Conservation (phyloP, 495 filamentous ascomycete genomes). For the Tuber melanosporum region DNA sequence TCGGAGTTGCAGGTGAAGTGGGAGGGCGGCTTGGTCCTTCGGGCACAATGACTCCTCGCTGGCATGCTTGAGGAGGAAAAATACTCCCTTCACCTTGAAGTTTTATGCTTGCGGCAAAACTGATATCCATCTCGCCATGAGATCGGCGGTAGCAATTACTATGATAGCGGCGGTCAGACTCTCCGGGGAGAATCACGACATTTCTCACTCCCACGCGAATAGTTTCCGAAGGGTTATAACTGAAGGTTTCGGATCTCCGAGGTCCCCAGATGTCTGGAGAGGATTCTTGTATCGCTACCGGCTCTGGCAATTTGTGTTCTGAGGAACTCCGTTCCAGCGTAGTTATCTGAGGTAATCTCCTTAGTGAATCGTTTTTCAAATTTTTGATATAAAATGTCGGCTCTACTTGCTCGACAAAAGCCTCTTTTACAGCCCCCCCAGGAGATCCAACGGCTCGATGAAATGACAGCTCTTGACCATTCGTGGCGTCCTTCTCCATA, state of each 20-base stretch:
- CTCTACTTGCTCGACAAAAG: neutral
- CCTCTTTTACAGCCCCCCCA: neutral
- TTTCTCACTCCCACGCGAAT: neutral
- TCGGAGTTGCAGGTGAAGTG: neutral
- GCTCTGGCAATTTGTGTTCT: neutral
- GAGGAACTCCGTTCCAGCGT: neutral
- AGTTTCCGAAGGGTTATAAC: neutral
- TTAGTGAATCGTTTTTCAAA: neutral
- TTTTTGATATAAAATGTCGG: neutral
- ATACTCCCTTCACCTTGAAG: neutral
- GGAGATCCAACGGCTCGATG: neutral
- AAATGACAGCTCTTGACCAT: neutral
- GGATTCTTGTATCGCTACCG: neutral
- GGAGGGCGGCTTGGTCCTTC: neutral
- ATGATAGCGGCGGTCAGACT: neutral
- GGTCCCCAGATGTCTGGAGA: neutral
- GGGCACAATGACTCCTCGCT: neutral
- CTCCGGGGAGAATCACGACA: neutral
- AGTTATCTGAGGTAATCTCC: neutral
- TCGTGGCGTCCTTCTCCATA: neutral
- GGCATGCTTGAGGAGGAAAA: neutral
- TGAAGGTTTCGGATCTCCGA: neutral
- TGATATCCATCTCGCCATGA: neutral
- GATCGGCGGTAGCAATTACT: neutral
- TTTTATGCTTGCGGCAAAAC: neutral